phyloP scores from a whole-genome alignment of 208 protist species.

The Kentomonas sorsogonicus region DNA sequence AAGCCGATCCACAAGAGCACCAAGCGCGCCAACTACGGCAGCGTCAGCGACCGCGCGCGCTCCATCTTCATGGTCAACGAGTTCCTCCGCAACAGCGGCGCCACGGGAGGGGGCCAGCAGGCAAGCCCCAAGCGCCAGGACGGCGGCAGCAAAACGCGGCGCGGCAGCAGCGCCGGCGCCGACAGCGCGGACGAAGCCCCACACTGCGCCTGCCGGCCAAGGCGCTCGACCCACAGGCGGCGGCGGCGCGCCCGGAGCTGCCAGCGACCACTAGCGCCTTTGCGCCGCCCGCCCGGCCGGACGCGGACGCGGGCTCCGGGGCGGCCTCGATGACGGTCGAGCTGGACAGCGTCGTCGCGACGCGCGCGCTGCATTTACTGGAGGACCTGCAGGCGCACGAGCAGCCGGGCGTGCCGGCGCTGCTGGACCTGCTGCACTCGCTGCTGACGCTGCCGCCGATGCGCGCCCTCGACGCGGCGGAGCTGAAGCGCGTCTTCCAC shows the following conservation, averaged over 20 bases:
- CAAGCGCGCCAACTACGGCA: too few species aligned
- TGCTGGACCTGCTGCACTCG: conserved; percentile 16
- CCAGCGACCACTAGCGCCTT: background rate
- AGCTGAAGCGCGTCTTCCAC: conserved; percentile 11
- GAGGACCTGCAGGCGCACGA: conserved; percentile 5
- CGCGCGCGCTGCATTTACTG: conserved; percentile 3
- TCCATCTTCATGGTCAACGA: background rate
- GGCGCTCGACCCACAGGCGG: background rate
- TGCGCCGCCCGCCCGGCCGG: background rate
- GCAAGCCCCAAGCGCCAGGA: background rate
- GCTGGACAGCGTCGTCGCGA: background rate
- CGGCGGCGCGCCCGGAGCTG: background rate
- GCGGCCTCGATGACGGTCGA: background rate
- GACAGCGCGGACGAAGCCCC: too few species aligned
- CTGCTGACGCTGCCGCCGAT: conserved; percentile 20
- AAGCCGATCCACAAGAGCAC: too few species aligned
- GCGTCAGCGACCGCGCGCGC: too few species aligned
- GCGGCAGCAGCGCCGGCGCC: background rate
- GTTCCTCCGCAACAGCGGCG: background rate
- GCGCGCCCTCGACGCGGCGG: conserved; percentile 10
- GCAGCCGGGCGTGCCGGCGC: conserved; percentile 15
- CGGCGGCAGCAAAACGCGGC: background rate
- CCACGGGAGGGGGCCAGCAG: background rate
- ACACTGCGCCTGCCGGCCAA: too few species aligned
- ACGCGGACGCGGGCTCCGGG: background rate